Base-by-base conservation (phyloP, 202 grass and related monocot genomes). In the Schoenoplectus triqueter region DNA sequence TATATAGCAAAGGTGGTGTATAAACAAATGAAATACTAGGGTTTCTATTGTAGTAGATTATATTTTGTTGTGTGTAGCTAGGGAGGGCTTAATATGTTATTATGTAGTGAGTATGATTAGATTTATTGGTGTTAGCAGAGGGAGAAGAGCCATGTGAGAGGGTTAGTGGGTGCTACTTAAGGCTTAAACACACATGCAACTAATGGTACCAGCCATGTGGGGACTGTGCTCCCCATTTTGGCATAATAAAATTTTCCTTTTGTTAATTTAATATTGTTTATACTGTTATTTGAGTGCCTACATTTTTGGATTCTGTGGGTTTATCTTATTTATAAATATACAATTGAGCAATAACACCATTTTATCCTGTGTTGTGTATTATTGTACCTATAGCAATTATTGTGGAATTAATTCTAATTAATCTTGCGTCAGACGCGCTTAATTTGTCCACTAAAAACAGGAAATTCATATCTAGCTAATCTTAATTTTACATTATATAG, bases 121-220 rank as follows among this genome's bases (percentile, higher is more conserved):
- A 76, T 47, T 83, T 41, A 67, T 55, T 87, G 65, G 20, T 71
- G 63, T 83, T 83, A 87, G 67, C 73, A 72, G 47, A 19, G 55
- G 89, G 41, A 52, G 84, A 80, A 84, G 80, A 82, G 82, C 88
- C 92, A 87, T 90, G 88, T 92, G 90, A 80, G 61, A 59, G 22
- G 64, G 88, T 82, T 64, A 85, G 89, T 94, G 86, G 84, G 90
- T 81, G 88, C 86, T 88, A 94, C 90, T 90, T 81, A 85, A 66
- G 65, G 13, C 66, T 83, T 83, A 83, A 49, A 83, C 65, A 83
- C 61, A 82, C 81, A 31, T 31, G 31, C 31, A 83, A 83, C 63
- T 83, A 67, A 83, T 83, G 81, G 81, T 83, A 65, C 64, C 70
- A 83, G 81, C 61, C 81, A 83, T 83, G 81, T 83, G 81, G 81